A percentile compares a stretch with the other conserved stretches of the same genome.
These are phyloP conservation scores for Clonostachys chloroleuca DNA, from an alignment of 2,329 filamentous ascomycete genomes.

Conservation along the genomic window DNA sequence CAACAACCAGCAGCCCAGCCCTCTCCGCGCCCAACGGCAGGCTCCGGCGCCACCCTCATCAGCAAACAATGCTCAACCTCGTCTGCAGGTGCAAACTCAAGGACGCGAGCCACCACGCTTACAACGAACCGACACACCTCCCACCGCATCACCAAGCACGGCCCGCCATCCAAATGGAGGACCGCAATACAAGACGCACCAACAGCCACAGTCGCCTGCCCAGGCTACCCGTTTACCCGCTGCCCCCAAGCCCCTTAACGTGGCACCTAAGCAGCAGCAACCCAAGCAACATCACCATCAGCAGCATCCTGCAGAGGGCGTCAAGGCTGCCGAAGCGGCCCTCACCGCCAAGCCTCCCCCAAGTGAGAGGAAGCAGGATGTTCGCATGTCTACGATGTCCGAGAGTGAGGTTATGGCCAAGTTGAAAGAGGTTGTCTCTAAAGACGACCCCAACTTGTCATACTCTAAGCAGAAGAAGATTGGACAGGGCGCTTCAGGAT, in stretches of 20 bases:
- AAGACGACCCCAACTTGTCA: slow-evolving; percentile 88
- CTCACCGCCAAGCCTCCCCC: slow-evolving; percentile 76
- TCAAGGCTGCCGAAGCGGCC: slow-evolving; percentile 87
- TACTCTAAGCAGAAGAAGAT: slow-evolving; percentile 99
- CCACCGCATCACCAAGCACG: slow-evolving; percentile 42
- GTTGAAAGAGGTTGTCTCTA: slow-evolving; percentile 89
- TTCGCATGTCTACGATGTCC: slow-evolving; percentile 97
- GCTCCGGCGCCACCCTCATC: slow-evolving; percentile 66
- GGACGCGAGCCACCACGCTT: slow-evolving; percentile 24
- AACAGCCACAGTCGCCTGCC: slow-evolving; percentile 33
- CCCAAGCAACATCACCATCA: slow-evolving; percentile 26
- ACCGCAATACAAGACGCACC: slow-evolving; percentile 3
- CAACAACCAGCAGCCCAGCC: slow-evolving; percentile 46
- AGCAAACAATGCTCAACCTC: slow-evolving; percentile 38
- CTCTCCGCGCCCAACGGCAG: slow-evolving; percentile 68
- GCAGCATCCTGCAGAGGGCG: slow-evolving; percentile 54
- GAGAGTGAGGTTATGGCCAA: slow-evolving; percentile 97
- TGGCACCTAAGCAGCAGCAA: slow-evolving; percentile 59
- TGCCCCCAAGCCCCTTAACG: slow-evolving; percentile 71
- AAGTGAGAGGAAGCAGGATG: slow-evolving; percentile 78
- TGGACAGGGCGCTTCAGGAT: slow-evolving; percentile 94
- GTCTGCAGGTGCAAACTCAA: slow-evolving; percentile 25
- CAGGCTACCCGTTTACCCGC: slow-evolving; percentile 48
- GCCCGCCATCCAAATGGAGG: slow-evolving; percentile 48
- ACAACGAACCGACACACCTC: slow-evolving; percentile 40